A percentile compares a stretch with the other conserved stretches of the same genome.
Conservation (phyloP, 1,139 yeast species). For the Torulaspora pretoriensis region DNA sequence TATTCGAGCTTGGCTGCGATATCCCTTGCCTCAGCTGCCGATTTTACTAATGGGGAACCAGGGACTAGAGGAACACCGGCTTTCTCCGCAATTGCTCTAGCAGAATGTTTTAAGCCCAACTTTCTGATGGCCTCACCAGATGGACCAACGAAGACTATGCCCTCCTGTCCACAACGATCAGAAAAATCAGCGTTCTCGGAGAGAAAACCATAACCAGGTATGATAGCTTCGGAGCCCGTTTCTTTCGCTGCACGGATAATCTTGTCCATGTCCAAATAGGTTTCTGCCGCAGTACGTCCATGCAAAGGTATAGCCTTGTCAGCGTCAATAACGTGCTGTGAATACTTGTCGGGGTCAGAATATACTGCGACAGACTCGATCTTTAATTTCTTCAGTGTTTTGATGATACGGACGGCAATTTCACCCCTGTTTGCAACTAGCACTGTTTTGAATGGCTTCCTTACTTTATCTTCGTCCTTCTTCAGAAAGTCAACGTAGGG, state of each 20-base stretch:
- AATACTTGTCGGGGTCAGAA: constrained; percentile 84
- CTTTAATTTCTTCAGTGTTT: constrained; percentile 73
- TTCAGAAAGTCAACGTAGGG: constrained; percentile 49
- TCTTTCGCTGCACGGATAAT: constrained; percentile 79
- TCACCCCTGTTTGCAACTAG: constrained; percentile 97
- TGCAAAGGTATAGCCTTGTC: constrained; percentile 75
- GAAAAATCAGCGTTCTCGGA: constrained; percentile 97
- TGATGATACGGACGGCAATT: constrained; percentile 90
- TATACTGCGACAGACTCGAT: constrained; percentile 82
- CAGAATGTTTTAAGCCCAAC: constrained; percentile 91
- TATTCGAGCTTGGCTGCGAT: constrained; percentile 78
- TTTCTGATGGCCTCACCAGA: constrained; percentile 87
- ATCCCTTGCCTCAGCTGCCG: constrained; percentile 66
- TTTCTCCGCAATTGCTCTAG: constrained; percentile 81
- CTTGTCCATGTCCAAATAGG: constrained; percentile 81
- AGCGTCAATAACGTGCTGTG: constrained; percentile 79
- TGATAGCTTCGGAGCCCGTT: constrained; percentile 83
- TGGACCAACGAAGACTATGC: constrained; percentile 91
- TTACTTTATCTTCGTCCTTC: constrained; percentile 11
- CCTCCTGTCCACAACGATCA: constrained; percentile 75
- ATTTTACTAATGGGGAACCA: constrained; percentile 76
- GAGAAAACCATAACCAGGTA: constrained; percentile 95
- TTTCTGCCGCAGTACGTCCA: constrained; percentile 83
- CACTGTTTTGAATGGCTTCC: constrained; percentile 73
- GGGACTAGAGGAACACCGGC: constrained; percentile 96